Evolutionary conservation across 306 rosid genomes (phyloP).

Genomic region (Begonia peltatifolia): DNA sequence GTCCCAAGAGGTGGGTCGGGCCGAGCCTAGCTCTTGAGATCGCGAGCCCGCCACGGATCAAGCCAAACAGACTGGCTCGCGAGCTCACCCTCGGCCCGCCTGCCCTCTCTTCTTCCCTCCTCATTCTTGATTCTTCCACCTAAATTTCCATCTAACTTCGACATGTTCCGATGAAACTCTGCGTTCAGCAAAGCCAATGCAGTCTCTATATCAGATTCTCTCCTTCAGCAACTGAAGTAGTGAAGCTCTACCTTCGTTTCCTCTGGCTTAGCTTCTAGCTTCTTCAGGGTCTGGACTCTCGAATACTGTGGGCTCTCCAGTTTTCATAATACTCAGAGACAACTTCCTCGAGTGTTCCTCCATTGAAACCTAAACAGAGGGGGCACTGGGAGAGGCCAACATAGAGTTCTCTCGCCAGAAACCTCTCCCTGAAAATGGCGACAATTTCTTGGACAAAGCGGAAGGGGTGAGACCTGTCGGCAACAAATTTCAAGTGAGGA

Average conservation of each 20-base stretch:
- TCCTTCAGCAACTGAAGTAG: no score
- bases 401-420: slow-evolving; percentile 30
- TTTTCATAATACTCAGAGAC: slow-evolving; percentile 14
- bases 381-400: slow-evolving; percentile 25
- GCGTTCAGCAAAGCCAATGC: no score
- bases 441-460: slow-evolving; percentile 82
- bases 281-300: slow-evolving; percentile 40
- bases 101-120: slow-evolving; percentile 13
- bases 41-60: no score
- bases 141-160: slow-evolving; percentile 65
- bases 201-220: no score
- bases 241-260: slow-evolving; percentile 67
- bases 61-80: no score
- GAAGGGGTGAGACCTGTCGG: slow-evolving; percentile 71
- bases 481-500: slow-evolving; percentile 32
- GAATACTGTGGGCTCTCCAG: slow-evolving; percentile 5
- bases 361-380: background rate
- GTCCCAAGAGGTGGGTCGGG: no score
- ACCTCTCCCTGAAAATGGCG: slow-evolving; percentile 52
- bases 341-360: slow-evolving; percentile 17
- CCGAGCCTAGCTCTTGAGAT: no score
- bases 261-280: slow-evolving; percentile 59
- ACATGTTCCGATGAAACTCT: slow-evolving; percentile 81
- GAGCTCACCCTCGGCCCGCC: slow-evolving; percentile 24
- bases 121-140: slow-evolving; percentile 20